Base-by-base conservation (phyloP, 148 eudicot genomes). In the Tetragonia tetragonoides region DNA sequence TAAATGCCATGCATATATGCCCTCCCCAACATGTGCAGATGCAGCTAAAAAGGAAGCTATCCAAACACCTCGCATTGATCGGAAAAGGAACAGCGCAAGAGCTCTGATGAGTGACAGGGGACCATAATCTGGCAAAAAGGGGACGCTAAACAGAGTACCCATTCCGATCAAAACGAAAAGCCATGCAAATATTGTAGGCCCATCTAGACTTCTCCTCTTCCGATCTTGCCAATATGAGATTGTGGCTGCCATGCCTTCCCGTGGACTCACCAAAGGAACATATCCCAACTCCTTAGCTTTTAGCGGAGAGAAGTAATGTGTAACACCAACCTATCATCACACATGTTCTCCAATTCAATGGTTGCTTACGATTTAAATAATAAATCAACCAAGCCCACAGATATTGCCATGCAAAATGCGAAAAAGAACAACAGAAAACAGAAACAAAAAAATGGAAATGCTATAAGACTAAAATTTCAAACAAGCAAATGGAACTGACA, bases 271-370 rank as follows among this genome's bases (percentile, higher is more conserved):
- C 81, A 87, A 66, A 10, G 98, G 98, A 62, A 79, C 82, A 70
- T 90, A 95, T 15, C 95, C 94, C 65, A 94, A 82, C 83, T 92
- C 95, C 86, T 87, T 92, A 10, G 98, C 98, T 86, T 92, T 92
- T 28, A 89, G 84, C 70, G 72, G 78, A 4, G 97, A 92, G 85
- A 92, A 95, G 84, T 92, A 89, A 85, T 92, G 94, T 20, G 98
- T 94, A 20, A 92, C 88, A 6, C 98, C 98, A 75, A 92, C 93
- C 97, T 92, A 84, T 70, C 78, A 78, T 21, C 14, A 39, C 38
- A 81, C 23, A 71, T 14, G 14, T 41, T 71, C 56, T 46, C 5
- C 11, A 21, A 53, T 54, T 70, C 47, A 64, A 64, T 39, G 12
- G 69, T 8, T 10, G 51, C 51, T 44, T 21, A 54, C 60, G 9